These are phyloP conservation scores for Mycosphaerella arachidis DNA, from an alignment of 2,329 filamentous ascomycete species.

Conservation along the genomic window DNA sequence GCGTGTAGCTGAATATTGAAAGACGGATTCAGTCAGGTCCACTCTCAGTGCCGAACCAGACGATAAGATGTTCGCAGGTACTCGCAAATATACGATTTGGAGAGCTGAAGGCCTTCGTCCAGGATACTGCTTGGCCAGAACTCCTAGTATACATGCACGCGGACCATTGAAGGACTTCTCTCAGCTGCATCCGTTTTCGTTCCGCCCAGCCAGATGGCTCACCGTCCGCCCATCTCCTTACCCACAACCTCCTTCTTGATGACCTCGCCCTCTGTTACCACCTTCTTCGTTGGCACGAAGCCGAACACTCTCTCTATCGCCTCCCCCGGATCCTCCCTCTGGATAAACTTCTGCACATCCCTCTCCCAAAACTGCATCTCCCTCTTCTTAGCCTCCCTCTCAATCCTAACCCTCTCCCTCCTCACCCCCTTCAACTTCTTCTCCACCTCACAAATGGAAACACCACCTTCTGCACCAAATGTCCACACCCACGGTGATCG, in stretches of 20 bases:
- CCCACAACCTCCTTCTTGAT: not conserved
- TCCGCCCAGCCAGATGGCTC: not conserved
- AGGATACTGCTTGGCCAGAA: too few species aligned
- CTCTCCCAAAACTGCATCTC: not conserved
- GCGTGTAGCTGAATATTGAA: too few species aligned
- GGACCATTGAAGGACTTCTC: too few species aligned
- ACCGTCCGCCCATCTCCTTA: not conserved
- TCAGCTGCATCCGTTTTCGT: too few species aligned
- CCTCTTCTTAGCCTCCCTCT: not conserved
- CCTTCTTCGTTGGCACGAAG: not conserved
- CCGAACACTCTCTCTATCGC: not conserved
- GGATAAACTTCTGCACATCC: not conserved
- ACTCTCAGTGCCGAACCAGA: too few species aligned
- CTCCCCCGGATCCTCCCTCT: not conserved
- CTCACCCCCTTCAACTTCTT: not conserved
- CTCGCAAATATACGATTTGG: too few species aligned
- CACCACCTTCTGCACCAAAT: not conserved
- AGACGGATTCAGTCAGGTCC: too few species aligned
- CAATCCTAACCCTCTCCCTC: not conserved
- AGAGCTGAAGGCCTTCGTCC: too few species aligned
- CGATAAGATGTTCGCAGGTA: too few species aligned
- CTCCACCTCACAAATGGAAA: not conserved
- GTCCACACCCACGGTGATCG: not conserved
- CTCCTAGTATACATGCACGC: too few species aligned
- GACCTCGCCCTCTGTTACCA: not conserved